Evolutionary conservation across 2,329 filamentous ascomycete species (phyloP).

Genomic region (Talaromyces pinophilus): DNA sequence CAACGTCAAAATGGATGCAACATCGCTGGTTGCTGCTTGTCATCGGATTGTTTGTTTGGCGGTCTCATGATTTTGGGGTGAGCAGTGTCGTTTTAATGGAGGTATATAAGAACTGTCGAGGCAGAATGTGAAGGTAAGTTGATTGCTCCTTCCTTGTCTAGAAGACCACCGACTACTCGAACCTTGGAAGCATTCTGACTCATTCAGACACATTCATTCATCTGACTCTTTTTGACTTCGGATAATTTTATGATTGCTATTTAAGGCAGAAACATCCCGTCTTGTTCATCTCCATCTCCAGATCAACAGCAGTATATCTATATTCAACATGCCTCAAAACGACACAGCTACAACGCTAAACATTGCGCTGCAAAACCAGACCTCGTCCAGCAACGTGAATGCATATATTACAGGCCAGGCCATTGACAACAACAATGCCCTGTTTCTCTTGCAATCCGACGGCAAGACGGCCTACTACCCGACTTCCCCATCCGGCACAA

Average conservation of each 20-base stretch:
- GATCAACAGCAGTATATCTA: background rate
- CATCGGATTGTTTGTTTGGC: background rate
- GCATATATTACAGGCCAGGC: constrained; percentile 71
- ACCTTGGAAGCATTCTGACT: constrained; percentile 11
- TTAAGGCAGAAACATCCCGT: background rate
- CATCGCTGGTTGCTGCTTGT: background rate
- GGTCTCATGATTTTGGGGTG: background rate
- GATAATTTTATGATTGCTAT: background rate
- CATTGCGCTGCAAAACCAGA: constrained; percentile 67
- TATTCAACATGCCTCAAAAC: constrained; percentile 8
- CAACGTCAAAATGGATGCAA: constrained; percentile 2
- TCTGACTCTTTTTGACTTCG: background rate
- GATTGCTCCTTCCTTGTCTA: background rate
- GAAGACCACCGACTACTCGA: background rate
- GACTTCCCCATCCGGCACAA: constrained; percentile 55
- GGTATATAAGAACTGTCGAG: background rate
- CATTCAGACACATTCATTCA: background rate
- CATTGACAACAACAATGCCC: constrained; percentile 59
- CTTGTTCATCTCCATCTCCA: background rate
- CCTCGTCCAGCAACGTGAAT: constrained; percentile 60
- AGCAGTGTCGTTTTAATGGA: background rate
- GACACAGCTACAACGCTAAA: constrained; percentile 47
- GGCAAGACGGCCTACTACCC: constrained; percentile 68
- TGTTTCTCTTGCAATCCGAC: constrained; percentile 66
- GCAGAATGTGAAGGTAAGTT: background rate